Conservation (phyloP, 2,329 filamentous ascomycete species). For the Colletotrichum tamarilloi region DNA sequence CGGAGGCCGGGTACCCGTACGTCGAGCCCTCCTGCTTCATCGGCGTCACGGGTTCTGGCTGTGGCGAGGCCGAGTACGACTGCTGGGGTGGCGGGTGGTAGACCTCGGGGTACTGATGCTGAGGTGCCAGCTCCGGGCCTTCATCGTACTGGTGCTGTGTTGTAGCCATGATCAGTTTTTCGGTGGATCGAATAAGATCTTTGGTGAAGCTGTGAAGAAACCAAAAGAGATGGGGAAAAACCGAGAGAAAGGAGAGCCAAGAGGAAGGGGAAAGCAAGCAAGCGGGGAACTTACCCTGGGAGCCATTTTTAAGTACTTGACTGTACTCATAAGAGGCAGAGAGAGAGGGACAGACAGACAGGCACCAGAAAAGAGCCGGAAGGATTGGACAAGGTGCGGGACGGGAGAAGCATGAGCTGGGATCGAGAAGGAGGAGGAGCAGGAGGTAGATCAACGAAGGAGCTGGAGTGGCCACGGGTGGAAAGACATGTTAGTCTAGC, state of each 20-base stretch:
- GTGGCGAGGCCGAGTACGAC: conserved; percentile 18
- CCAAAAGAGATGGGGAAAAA: background rate
- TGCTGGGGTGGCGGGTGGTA: conserved; percentile 18
- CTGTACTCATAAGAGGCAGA: conserved; percentile 11
- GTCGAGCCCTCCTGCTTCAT: conserved; percentile 23
- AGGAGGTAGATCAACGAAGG: conserved; percentile 12
- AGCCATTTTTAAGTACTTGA: conserved; percentile 29
- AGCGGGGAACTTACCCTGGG: conserved; percentile 14
- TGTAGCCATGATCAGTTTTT: conserved; percentile 12
- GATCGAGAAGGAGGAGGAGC: background rate
- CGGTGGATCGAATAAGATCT: background rate
- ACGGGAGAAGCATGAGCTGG: conserved; percentile 2
- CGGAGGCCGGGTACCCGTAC: conserved; percentile 20
- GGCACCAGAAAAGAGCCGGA: background rate
- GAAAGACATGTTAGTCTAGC: conserved; percentile 7
- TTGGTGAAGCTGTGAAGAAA: background rate
- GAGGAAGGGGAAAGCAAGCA: background rate
- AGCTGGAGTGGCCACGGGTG: conserved; percentile 13
- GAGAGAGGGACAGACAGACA: background rate
- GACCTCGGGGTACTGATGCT: conserved; percentile 28
- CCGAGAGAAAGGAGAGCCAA: background rate
- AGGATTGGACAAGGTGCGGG: conserved; percentile 8
- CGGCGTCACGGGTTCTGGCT: conserved; percentile 21
- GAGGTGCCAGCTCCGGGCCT: conserved; percentile 33
- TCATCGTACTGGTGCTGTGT: conserved; percentile 22